Base-by-base conservation (phyloP, 306 rosid species). In the Cucurbita argyrosperma region DNA sequence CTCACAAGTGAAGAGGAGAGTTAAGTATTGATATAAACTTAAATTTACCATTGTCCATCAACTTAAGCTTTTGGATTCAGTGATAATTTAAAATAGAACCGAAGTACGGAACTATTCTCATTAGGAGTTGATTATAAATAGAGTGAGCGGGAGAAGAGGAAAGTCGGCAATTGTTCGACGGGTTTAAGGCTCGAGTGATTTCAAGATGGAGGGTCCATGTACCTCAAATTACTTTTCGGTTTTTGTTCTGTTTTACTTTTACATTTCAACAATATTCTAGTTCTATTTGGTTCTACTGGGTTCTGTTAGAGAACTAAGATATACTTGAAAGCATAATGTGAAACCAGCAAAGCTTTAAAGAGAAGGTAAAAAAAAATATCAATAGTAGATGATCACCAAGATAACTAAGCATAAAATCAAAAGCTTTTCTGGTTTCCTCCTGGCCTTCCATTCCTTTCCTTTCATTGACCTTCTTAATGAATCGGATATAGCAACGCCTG, bases 361-460 rank as follows among this genome's bases (percentile, higher is more conserved):
- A 61, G 26, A n/a, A 79, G 53, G 19, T 16, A 66, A 10, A 45
- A 46, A 46, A 1, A 19, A 18, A 12, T 42, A 43, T 43, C 0
- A 10, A 39, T 45, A 2, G 35, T 1, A 11, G 72, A 66, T 12
- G 54, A 47, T 66, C 77, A 93, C 98, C 98, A 80, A 93, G 83
- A 80, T 84, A 93, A 84, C 83, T 89, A 70, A 93, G 96, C 97
- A 90, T 90, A 85, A 90, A 94, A 74, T 94, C 98, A 80, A 87
- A 94, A 76, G 98, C 98, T 87, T 94, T 94, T 84, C 88, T 90
- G 16, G 98, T 94, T 85, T 94, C 98, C 81, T 94, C 98, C 81
- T 90, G 97, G 81, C 98, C 98, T 81, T 94, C 98, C 58, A 81
- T 35, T 62, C 98, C 97, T 82, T 85, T 94, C 84, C 83, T 84